Conservation (phyloP, 345 rosid species). For the Erodium maritimum region DNA sequence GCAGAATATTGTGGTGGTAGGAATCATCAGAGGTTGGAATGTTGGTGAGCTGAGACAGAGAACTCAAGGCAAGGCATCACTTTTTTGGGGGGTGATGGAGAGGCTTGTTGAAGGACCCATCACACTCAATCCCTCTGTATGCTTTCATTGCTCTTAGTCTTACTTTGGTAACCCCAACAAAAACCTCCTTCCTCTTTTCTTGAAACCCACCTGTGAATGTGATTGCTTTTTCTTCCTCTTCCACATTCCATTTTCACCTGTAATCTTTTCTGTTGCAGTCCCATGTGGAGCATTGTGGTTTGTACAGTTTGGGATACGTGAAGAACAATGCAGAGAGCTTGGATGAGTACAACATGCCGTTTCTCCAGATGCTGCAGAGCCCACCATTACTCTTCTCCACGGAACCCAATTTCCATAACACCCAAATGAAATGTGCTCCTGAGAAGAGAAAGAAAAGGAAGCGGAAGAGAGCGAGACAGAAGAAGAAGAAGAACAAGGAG, state of each 20-base stretch:
- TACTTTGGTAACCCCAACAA: constrained; percentile 17
- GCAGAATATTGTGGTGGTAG: too few relatives aligned
- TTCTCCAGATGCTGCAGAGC: constrained; percentile 59
- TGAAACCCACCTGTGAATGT: constrained; percentile 17
- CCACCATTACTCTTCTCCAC: constrained; percentile 27
- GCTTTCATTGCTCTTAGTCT: constrained; percentile 13
- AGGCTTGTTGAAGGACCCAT: constrained; percentile 33
- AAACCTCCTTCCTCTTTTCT: constrained; percentile 12
- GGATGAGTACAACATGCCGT: constrained; percentile 44
- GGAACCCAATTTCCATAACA: constrained; percentile 59
- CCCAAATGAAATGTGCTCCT: too few relatives aligned
- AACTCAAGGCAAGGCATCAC: too few relatives aligned
- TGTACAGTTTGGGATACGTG: constrained; percentile 19
- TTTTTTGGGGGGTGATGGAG: constrained; percentile 72
- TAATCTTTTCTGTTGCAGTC: constrained; percentile 32
- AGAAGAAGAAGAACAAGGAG: constrained; percentile 66
- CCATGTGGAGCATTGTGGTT: constrained; percentile 32
- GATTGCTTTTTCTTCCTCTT: constrained; percentile 12
- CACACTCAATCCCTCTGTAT: constrained; percentile 53
- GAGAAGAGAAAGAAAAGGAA: constrained; percentile 23
- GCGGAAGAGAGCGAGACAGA: constrained; percentile 59
- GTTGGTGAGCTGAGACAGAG: too few relatives aligned
- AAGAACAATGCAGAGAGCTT: constrained; percentile 11
- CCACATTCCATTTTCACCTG: constrained; percentile 25
- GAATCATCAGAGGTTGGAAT: too few relatives aligned